Evolutionary conservation across 805 yeast species (phyloP), one percentile per base, ranked within the genome.

Genomic region (Candida stauntonica): DNA sequence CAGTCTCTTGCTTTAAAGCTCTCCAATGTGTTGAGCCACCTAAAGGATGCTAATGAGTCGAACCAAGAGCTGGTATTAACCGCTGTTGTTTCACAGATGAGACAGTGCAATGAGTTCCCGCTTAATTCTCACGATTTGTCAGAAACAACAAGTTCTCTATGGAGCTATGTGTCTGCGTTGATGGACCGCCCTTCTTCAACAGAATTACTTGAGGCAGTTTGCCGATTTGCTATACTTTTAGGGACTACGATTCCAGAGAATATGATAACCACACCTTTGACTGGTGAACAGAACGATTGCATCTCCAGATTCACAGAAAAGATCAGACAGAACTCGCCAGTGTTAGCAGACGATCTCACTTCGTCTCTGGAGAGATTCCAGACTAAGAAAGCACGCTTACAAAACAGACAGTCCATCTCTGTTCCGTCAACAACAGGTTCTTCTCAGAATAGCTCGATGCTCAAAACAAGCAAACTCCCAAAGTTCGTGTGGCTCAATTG

Each of bases 401-500:
- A 33, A 12, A 26, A 15, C 5, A 36, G 45, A 27, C 42, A 40
- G 16, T 38, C 44, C 7, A 20, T 39, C n/a, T 39, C 15, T 26
- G n/a, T 13, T 8, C 9, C 40, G 11, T 27, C 37, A 9, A 8
- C 41, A 3, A 35, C 19, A 9, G 38, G 36, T 12, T 17, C 29
- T 17, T 15, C 45, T n/a, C 47, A 42, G 11, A 50, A 51, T 27
- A 27, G 45, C 7, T 35, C 50, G 4, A 52, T 53, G 28, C 19
- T 54, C 6, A 54, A 53, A 27, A 38, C 48, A 7, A 52, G 45
- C 39, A 55, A 50, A 29, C 34, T 47, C 0, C 46, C 58, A 15
- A 50, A 46, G 36, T 42, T 46, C 28, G 50, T 67, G 4, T 67
- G 72, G 72, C 49, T 67, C 17, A 64, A 64, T 39, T 54, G 55